These are phyloP conservation scores for Linum tenue DNA, from an alignment of 345 rosid species.

Conservation along the genomic window DNA sequence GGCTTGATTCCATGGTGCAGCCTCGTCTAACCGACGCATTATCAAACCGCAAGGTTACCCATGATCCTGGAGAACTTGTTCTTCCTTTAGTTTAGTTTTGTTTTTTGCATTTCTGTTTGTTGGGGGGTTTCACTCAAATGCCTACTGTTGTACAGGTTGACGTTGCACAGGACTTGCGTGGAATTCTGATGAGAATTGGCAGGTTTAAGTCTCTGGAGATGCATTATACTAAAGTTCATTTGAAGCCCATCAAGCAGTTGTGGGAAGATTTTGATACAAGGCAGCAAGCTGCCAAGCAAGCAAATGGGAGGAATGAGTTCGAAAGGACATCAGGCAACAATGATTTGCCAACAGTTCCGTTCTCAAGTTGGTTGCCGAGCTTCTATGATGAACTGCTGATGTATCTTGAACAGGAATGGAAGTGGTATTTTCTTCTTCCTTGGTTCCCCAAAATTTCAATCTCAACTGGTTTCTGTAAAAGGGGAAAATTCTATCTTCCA, in stretches of 20 bases:
- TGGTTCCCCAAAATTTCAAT: background rate
- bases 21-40: slow-evolving; percentile 92
- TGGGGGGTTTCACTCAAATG: background rate
- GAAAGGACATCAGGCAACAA: slow-evolving; percentile 42
- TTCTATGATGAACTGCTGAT: slow-evolving; percentile 91
- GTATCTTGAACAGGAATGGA: slow-evolving; percentile 98
- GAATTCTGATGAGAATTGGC: slow-evolving; percentile 87
- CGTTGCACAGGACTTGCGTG: slow-evolving; percentile 84
- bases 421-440: slow-evolving; percentile 48
- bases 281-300: slow-evolving; percentile 46
- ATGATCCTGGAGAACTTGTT: background rate
- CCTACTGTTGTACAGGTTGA: slow-evolving; percentile 49
- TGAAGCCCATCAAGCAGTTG: slow-evolving; percentile 71
- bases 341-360: slow-evolving; percentile 39
- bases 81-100: background rate
- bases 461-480: background rate
- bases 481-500: background rate
- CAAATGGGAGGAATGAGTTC: slow-evolving; percentile 49
- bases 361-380: slow-evolving; percentile 85
- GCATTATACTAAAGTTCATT: slow-evolving; percentile 81
- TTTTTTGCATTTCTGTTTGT: slow-evolving; percentile 5
- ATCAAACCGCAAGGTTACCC: slow-evolving; percentile 68
- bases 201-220: slow-evolving; percentile 84
- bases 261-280: slow-evolving; percentile 90
- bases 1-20: slow-evolving; percentile 91